Evolutionary conservation across 768 basidiomycete genomes (phyloP).

Genomic region (Candolleomyces efflorescens): DNA sequence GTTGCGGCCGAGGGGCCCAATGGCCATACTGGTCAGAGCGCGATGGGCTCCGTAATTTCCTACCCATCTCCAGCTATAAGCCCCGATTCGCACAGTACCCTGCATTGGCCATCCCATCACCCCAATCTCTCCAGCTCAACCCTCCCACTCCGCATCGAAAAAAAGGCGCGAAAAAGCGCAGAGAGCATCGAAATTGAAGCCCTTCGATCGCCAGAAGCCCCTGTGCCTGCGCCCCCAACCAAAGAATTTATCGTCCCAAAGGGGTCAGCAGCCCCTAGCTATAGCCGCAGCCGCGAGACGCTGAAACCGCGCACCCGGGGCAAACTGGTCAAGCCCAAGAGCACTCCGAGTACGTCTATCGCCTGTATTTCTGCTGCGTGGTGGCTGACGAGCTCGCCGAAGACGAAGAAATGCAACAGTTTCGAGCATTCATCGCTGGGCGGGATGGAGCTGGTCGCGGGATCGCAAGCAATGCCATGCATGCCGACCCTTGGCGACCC

Average conservation of each 20-base stretch:
- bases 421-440: conserved; percentile 2
- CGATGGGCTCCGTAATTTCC: background rate
- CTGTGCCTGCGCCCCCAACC: background rate
- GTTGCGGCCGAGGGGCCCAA: background rate
- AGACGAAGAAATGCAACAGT: conserved; percentile 1
- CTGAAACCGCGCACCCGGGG: background rate
- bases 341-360: background rate
- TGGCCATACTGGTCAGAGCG: background rate
- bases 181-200: background rate
- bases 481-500: conserved; percentile 15
- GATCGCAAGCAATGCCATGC: too few species aligned
- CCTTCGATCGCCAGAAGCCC: background rate
- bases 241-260: conserved; percentile 1
- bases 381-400: background rate
- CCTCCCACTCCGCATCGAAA: conserved; percentile 1
- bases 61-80: background rate
- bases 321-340: background rate
- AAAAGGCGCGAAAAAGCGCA: background rate
- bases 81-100: background rate
- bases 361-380: background rate
- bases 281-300: background rate
- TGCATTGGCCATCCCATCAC: background rate
- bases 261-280: background rate
- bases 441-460: background rate
- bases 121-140: conserved; percentile 1